Base-by-base conservation (phyloP, 495 filamentous ascomycete genomes). In the Hypomontagnella submonticulosa region DNA sequence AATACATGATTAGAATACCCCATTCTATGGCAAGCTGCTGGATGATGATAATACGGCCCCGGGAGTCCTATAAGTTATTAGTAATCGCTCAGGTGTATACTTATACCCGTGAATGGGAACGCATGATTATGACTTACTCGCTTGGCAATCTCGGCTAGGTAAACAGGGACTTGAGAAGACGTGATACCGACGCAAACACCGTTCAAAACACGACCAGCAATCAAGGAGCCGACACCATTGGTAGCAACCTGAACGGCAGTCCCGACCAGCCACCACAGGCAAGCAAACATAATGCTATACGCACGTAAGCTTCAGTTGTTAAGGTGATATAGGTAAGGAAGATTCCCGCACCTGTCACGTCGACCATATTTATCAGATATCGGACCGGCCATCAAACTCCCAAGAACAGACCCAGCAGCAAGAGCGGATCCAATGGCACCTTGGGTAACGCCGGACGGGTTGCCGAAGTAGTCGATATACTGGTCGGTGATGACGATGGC, bases 101-200 rank as follows among this genome's bases (percentile, higher is more conserved):
- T 36, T 18, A 42, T 38, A 38, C n/a, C 10, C 19, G 4, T 40
- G 11, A 42, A 27, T 18, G 5, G 4, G 23, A 15, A 12, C 3
- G 32, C 13, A 13, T 32, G 18, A 18, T 19, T 15, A 19, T 85
- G 81, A 73, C 88, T 87, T 36, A 86, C 83, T 18, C 86, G 85
- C 48, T 85, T 85, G 4, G 89, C 85, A 36, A 92, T 84, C 70
- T 93, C 89, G 40, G 89, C 89, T 3, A 92, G 82, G 74, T 92
- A 93, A n/a, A 92, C 90, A n/a, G 87, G 89, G 0, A 91, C 90
- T 66, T 92, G 89, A 1, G 89, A 89, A 1, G 88, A 90, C 1
- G 89, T 91, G 61, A 92, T 87, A 58, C 89, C 89, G 52, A 92
- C 89, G 41, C 85, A 85, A 38, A 92, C 78, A 55, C 90, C 89